Base-by-base conservation (phyloP, 306 rosid species). In the Echinosophora koreensis region DNA sequence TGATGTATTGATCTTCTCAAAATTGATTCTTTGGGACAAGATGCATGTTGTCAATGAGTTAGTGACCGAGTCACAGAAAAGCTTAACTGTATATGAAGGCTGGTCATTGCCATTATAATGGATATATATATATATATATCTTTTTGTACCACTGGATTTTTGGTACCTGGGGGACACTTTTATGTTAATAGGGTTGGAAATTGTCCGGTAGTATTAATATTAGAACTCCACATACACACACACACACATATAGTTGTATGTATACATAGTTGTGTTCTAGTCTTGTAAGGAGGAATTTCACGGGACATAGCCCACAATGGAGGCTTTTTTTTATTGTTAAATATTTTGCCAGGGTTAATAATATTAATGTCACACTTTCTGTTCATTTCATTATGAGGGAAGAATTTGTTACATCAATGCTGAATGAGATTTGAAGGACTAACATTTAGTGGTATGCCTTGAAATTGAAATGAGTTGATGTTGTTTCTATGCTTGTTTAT, bases 391-490 rank as follows among this genome's bases (percentile, higher is more conserved):
- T 58, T 13, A 15, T 14, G 49, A 59, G 15, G 4, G 3, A 28
- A 38, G 8, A 13, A 34, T 66, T 58, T 57, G 8, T 74, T 49
- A 50, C 22, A 32, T 76, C 41, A 57, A 77, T 63, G 77, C 37
- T 80, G 79, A 18, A 67, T 70, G 55, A 42, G 79, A 64, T 65
- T 71, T 38, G 13, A 50, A 69, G 66, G 75, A 32, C 5, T 38
- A 10, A 13, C 8, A 12, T 54, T 64, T 74, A 47, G 17, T 56
- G 75, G 37, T 39, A 12, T 47, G 39, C 3, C 10, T 65, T 71
- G 71, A 16, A 35, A 15, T 55, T 81, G 82, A 60, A 84, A 32
- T 15, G 66, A 57, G 63, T 71, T 60, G 50, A 81, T 62, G 67
- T 9, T 46, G 15, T 77, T 77, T 59, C 51, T 30, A 5, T 67